phyloP scores from a whole-genome alignment of 2,329 filamentous ascomycete genomes.

The Thelonectria olida region DNA sequence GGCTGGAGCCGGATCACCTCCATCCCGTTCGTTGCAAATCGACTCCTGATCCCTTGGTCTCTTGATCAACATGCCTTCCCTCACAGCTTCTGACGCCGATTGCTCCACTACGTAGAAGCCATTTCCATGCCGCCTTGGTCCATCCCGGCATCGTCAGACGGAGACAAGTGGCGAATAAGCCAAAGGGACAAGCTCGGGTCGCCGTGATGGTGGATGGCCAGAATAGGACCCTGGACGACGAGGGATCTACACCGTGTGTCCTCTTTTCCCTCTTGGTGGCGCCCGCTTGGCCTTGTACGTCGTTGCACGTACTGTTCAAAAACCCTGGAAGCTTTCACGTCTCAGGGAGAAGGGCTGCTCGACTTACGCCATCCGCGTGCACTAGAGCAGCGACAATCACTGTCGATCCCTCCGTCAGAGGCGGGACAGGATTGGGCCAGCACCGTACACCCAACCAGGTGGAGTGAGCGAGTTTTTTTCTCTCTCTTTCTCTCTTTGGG shows the following conservation, averaged over 20 bases:
- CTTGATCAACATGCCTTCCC: slow-evolving; percentile 6
- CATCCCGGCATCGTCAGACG: slow-evolving; percentile 17
- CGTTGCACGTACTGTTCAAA: too few species aligned
- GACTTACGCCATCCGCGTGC: slow-evolving; percentile 38
- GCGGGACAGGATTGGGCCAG: slow-evolving; percentile 29
- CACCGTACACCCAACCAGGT: slow-evolving; percentile 15
- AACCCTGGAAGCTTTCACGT: slow-evolving; percentile 11
- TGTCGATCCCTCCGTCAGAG: slow-evolving; percentile 31
- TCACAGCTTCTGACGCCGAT: neutral
- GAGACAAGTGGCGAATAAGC: slow-evolving; percentile 6
- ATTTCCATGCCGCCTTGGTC: slow-evolving; percentile 8
- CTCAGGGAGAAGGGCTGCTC: slow-evolving; percentile 21
- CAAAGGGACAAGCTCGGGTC: neutral
- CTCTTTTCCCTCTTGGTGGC: neutral
- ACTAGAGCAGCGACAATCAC: slow-evolving; percentile 38
- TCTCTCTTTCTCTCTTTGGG: neutral
- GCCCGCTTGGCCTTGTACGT: neutral
- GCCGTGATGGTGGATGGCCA: too few species aligned
- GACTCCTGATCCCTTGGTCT: slow-evolving; percentile 1
- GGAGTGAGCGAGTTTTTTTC: slow-evolving; percentile 16
- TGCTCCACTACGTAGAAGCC: neutral
- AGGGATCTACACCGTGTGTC: slow-evolving; percentile 11
- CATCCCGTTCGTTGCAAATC: slow-evolving; percentile 19
- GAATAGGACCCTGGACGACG: slow-evolving; percentile 37
- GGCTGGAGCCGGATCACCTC: slow-evolving; percentile 37